Evolutionary conservation across 345 rosid genomes (phyloP), one percentile per base, ranked within the genome.

Genomic region (Mangifera indica): DNA sequence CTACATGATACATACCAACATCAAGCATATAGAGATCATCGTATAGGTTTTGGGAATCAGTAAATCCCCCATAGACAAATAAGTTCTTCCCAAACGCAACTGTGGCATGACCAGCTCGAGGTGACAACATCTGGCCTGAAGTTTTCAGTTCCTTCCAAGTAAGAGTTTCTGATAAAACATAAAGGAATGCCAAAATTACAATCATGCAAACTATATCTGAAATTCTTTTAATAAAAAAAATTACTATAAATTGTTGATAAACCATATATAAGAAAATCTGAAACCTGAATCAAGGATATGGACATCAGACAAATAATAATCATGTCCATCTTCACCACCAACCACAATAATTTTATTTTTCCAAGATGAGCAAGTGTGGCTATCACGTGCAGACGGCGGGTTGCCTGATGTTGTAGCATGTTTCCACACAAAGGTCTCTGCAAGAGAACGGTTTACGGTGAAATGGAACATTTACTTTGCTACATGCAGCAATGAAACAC

Each of bases 291-390:
- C 97, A 80, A 95, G 89, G 69, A 95, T 78, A 80, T 95, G 94
- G 57, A 91, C 99, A 85, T 95, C 99, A 20, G 97, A 91, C 79
- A 93, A 76, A 78, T 93, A 95, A 78, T 84, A 89, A 84, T 95
- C 99, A 78, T 84, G 88, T 25, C 88, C 94, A 85, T 95, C 96
- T 89, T 95, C 99, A 59, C 99, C 99, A 55, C 99, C 99, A 73
- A 93, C 81, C 48, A 95, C 94, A 64, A 95, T 82, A 52, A 95
- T 75, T 69, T 88, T 88, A 81, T 87, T 91, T 84, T 87, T 89
- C 98, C 98, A 93, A 69, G 96, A 86, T 67, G 99, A 91, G 85
- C 98, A 95, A 73, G 91, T 81, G 79, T 95, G 99, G 81, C 99
- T 89, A 83, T 95, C 99, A 20, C 99, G 89, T 4, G 89, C 88